Evolutionary conservation across 192 early-diverging fungal species (phyloP).

Genomic region (Coemansia sp.): DNA sequence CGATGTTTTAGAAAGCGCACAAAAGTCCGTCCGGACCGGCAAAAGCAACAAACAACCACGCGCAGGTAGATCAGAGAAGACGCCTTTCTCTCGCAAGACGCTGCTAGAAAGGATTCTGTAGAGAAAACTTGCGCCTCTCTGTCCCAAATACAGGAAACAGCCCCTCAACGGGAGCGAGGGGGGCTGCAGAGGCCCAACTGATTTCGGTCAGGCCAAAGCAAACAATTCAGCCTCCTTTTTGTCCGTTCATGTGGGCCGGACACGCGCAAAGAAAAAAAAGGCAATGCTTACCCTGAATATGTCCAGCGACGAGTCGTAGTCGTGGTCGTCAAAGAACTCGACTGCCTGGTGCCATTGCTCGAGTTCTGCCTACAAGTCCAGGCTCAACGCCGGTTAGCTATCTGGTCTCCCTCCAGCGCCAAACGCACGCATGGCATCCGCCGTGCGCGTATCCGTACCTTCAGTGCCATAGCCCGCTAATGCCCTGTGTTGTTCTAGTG

Average conservation of each 20-base stretch:
- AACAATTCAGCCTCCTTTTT: neutral
- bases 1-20: too few relatives aligned
- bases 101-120: conserved; percentile 1
- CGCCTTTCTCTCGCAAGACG: too few relatives aligned
- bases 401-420: too few relatives aligned
- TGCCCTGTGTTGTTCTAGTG: too few relatives aligned
- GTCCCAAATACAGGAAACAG: too few relatives aligned
- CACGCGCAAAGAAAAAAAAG: neutral
- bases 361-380: conserved; percentile 61
- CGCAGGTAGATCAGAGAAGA: neutral
- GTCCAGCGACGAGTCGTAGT: conserved; percentile 64
- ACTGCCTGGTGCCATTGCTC: conserved; percentile 79
- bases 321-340: conserved; percentile 67
- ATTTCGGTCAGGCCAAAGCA: too few relatives aligned
- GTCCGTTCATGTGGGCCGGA: neutral
- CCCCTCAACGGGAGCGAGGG: too few relatives aligned
- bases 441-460: too few relatives aligned
- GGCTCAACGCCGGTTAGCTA: too few relatives aligned
- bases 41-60: neutral
- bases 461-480: conserved; percentile 22
- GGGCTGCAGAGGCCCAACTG: too few relatives aligned
- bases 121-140: neutral
- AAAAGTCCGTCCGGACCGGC: too few relatives aligned
- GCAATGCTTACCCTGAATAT: conserved; percentile 60
- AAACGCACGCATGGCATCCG: too few relatives aligned